Base-by-base conservation (phyloP, 345 rosid species). In the Raphanus sativus region DNA sequence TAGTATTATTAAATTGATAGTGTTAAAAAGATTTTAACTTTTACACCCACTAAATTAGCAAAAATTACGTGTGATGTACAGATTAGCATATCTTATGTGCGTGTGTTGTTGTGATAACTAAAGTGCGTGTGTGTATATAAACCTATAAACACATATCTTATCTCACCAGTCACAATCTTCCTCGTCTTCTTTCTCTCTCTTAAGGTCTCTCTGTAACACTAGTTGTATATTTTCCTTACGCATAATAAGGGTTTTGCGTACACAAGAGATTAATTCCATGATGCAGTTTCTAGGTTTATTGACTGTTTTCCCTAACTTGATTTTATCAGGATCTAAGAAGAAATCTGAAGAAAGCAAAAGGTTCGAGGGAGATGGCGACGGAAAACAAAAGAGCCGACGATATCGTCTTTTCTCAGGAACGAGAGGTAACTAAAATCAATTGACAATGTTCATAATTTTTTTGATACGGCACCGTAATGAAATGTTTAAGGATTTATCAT, bases 321-420 rank as follows among this genome's bases (percentile, higher is more conserved):
- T 60, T 72, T 9, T 26, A 73, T 60, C 30, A 71, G 81, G 28
- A 64, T n/a, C 59, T 28, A 38, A 64, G 42, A 29, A 67, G 50
- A 6, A 12, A 25, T 26, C 26, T 24, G 34, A 3, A 13, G 16
- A 11, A 54, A 4, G 16, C 48, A 45, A 21, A 62, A 66, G 2
- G 52, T 56, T 58, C 12, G 38, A 2, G 71, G 69, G 59, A 87
- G 4, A 78, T 72, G 77, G 26, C 87, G 90, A 87, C 86, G 11
- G 89, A 83, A 62, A 84, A 62, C 86, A 85, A 75, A 75, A 65
- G 85, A 77, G 86, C 74, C 50, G 83, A 83, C 12, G 85, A 84
- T 52, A 68, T 66, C 10, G 71, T 71, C 12, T 71, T 66, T 74
- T 81, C 89, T 66, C 86, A 80, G 56, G 75, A 82, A 24, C 69